Conservation (phyloP, 306 rosid genomes). For the Psophocarpus tetragonolobus region DNA sequence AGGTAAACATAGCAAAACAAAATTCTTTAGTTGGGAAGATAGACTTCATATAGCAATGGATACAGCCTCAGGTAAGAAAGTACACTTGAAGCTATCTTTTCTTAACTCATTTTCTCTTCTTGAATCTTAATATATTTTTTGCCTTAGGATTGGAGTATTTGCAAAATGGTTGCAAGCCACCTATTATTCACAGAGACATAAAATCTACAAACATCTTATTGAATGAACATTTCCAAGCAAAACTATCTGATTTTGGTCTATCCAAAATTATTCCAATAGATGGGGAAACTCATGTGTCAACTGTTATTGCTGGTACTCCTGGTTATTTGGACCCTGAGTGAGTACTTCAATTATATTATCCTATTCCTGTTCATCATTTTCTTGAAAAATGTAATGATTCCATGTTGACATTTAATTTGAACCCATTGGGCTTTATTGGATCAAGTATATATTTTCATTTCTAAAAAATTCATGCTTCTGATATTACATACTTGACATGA, state of each 20-base stretch:
- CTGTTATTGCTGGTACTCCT: constrained; percentile 44
- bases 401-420: too few relatives aligned
- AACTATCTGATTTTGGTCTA: constrained; percentile 49
- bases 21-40: constrained; percentile 42
- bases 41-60: constrained; percentile 48
- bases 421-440: too few relatives aligned
- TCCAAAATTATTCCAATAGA: constrained; percentile 36
- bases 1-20: not conserved
- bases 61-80: constrained; percentile 42
- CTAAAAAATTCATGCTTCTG: too few relatives aligned
- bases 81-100: not conserved
- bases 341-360: not conserved
- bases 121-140: not conserved
- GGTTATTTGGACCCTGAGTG: constrained; percentile 50
- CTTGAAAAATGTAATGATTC: not conserved
- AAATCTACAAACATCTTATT: constrained; percentile 52
- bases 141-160: constrained; percentile 51
- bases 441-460: too few relatives aligned
- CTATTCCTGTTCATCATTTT: not conserved
- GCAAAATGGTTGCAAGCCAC: constrained; percentile 44
- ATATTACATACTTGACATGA: too few relatives aligned
- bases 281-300: constrained; percentile 30
- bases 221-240: constrained; percentile 43
- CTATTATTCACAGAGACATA: constrained; percentile 49
- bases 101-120: not conserved